phyloP scores from a whole-genome alignment of 202 grass and related monocot genomes.

The Cymbopogon flexuosus region DNA sequence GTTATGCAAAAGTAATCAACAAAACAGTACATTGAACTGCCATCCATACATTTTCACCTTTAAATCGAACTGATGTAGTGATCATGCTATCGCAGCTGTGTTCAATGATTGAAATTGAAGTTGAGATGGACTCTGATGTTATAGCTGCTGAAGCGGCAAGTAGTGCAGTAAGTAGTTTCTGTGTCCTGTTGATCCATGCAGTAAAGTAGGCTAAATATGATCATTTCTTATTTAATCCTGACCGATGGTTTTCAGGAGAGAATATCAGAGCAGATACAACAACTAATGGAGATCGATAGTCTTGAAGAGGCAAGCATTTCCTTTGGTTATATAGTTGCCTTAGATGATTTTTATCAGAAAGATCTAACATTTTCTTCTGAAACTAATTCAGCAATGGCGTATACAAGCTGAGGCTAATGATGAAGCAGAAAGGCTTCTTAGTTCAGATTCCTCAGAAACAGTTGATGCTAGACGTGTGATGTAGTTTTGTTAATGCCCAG shows the following conservation, averaged over 20 bases:
- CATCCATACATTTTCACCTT: conserved; percentile 7
- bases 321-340: conserved; percentile 6
- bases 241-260: conserved; percentile 54
- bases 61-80: conserved; percentile 21
- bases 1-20: conserved; percentile 74
- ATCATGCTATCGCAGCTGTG: conserved; percentile 55
- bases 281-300: conserved; percentile 94
- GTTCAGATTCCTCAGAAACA: conserved; percentile 57
- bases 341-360: neutral
- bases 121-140: conserved; percentile 96
- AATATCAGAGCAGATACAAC: conserved; percentile 89
- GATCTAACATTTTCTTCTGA: conserved; percentile 23
- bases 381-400: conserved; percentile 69
- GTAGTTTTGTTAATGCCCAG: neutral
- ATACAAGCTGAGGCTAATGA: conserved; percentile 97
- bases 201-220: conserved; percentile 6
- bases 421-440: conserved; percentile 94
- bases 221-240: neutral
- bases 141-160: conserved; percentile 85
- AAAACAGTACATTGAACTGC: neutral
- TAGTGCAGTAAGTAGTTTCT: conserved; percentile 58
- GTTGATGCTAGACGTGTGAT: conserved; percentile 47
- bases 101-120: conserved; percentile 99
- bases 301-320: conserved; percentile 82
- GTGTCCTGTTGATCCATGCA: neutral